Percentiles rank a stretch among this genome's conserved stretches.
Conservation (phyloP, 1,284 basidiomycete genomes). For the Fomitopsis pinicola region DNA sequence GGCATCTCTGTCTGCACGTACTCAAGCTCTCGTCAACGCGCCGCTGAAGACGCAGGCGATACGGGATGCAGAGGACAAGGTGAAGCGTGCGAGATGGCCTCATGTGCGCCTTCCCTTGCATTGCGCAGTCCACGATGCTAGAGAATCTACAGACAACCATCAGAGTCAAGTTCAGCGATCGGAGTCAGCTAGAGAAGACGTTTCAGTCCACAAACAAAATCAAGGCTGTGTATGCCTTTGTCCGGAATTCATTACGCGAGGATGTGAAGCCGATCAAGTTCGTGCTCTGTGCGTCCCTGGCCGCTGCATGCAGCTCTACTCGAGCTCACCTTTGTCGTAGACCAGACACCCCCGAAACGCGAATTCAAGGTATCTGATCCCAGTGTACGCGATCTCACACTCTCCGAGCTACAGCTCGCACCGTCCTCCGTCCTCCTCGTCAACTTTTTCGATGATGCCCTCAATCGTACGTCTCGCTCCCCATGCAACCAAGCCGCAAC, state of each 20-base stretch:
- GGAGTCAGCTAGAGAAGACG: constrained; percentile 75
- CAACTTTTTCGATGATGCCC: constrained; percentile 64
- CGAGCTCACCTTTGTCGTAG: constrained; percentile 31
- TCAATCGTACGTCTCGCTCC: constrained; percentile 55
- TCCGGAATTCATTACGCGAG: constrained; percentile 66
- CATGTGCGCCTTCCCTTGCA: constrained; percentile 42
- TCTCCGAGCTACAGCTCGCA: constrained; percentile 71
- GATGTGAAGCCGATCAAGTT: constrained; percentile 75
- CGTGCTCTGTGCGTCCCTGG: constrained; percentile 56
- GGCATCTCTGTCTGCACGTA: constrained; percentile 53
- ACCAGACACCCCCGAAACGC: constrained; percentile 75
- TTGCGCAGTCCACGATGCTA: not conserved
- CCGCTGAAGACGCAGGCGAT: constrained; percentile 70
- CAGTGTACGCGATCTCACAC: constrained; percentile 58
- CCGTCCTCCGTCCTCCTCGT: constrained; percentile 78
- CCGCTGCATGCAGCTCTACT: not conserved
- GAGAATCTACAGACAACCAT: constrained; percentile 60
- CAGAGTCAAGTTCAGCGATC: constrained; percentile 76
- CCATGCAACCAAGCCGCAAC: constrained; percentile 1
- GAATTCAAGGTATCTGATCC: constrained; percentile 80
- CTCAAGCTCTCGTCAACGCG: constrained; percentile 67
- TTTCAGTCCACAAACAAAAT: constrained; percentile 80
- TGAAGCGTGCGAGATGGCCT: constrained; percentile 66
- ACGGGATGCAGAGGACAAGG: constrained; percentile 62
- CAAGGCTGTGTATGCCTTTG: constrained; percentile 77